Conservation (phyloP, 2,329 filamentous ascomycete species). For the Teratosphaeriaceae sp. region DNA sequence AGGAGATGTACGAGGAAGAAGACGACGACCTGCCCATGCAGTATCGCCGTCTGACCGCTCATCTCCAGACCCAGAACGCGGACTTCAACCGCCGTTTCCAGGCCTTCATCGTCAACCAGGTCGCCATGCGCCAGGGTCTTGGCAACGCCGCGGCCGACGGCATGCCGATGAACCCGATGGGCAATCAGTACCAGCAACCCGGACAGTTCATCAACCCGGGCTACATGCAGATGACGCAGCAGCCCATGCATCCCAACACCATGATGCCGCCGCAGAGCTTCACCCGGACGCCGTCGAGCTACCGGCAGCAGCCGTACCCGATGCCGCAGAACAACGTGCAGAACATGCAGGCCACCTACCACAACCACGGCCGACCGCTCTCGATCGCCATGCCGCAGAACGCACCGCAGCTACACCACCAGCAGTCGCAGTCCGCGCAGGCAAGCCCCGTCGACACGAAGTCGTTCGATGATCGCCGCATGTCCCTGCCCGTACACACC, state of each 20-base stretch:
- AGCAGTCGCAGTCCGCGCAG: conserved; percentile 15
- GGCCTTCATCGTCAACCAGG: conserved; percentile 51
- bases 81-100: conserved; percentile 58
- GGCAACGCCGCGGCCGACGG: conserved; percentile 32
- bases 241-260: conserved; percentile 6
- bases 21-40: conserved; percentile 70
- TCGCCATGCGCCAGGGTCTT: conserved; percentile 47
- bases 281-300: conserved; percentile 20
- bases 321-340: conserved; percentile 22
- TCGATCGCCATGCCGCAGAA: conserved; percentile 39
- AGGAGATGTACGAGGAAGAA: conserved; percentile 95
- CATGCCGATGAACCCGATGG: conserved; percentile 23
- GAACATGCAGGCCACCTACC: conserved; percentile 25
- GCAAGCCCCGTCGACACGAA: conserved; percentile 8
- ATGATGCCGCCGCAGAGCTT: conserved; percentile 17
- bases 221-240: conserved; percentile 20
- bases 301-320: conserved; percentile 39
- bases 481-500: conserved; percentile 45
- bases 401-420: conserved; percentile 19
- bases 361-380: conserved; percentile 33
- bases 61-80: conserved; percentile 53
- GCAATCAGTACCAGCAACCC: conserved; percentile 21
- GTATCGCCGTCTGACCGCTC: conserved; percentile 56
- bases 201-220: conserved; percentile 36
- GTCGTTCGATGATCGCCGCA: conserved; percentile 27